Percentiles rank a stretch among this genome's conserved stretches.
Conservation (phyloP, 164 flowering plant species). For the Berberis vulgaris region DNA sequence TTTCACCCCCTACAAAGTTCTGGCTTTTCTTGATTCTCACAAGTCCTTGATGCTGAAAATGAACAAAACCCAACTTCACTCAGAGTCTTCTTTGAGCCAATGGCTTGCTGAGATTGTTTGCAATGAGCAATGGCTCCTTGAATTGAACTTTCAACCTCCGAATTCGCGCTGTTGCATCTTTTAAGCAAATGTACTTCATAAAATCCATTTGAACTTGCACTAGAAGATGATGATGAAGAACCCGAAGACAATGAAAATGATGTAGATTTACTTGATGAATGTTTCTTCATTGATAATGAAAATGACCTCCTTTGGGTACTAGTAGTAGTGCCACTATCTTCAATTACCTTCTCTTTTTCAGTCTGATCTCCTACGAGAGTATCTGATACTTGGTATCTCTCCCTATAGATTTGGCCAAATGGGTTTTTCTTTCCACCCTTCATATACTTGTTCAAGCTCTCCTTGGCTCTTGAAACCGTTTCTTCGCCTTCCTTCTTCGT, state of each 20-base stretch:
- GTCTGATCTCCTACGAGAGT: conserved; percentile 6
- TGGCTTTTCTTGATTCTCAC: conserved; percentile 36
- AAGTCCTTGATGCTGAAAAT: conserved; percentile 21
- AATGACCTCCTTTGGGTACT: conserved; percentile 50
- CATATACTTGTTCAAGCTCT: conserved; percentile 29
- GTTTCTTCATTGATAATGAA: conserved; percentile 44
- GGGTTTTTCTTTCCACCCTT: conserved; percentile 34
- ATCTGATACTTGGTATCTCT: conserved; percentile 12
- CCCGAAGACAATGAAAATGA: conserved; percentile 32
- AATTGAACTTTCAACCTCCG: conserved; percentile 30
- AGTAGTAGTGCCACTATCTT: conserved; percentile 7
- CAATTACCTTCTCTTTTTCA: conserved; percentile 25
- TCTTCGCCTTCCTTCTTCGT: conserved; percentile 17
- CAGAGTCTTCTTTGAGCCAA: conserved; percentile 31
- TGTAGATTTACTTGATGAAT: conserved; percentile 30
- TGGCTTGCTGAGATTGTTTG: conserved; percentile 46
- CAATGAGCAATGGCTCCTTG: conserved; percentile 40
- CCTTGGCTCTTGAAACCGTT: conserved; percentile 18
- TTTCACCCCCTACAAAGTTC: conserved; percentile 45
- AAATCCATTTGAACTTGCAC: conserved; percentile 25
- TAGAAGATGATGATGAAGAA: conserved; percentile 24
- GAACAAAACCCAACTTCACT: conserved; percentile 46
- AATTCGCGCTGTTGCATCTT: conserved; percentile 47
- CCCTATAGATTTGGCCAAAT: conserved; percentile 30
- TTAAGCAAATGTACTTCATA: conserved; percentile 31